Evolutionary conservation across 768 basidiomycete genomes (phyloP).

Genomic region (Boletus rubescentipes): DNA sequence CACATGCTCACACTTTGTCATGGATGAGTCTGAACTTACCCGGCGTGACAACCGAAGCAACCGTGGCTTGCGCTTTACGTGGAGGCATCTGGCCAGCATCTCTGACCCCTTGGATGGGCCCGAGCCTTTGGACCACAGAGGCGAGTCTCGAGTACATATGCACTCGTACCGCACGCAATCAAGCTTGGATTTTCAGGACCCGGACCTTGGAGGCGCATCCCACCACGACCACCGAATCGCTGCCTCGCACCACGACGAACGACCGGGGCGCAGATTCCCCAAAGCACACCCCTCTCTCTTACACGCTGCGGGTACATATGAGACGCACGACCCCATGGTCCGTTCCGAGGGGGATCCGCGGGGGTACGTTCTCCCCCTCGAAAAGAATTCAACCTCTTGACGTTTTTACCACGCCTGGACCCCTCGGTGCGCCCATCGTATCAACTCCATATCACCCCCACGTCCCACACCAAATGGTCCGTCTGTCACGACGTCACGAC

Average conservation of each 20-base stretch:
- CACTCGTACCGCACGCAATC: not conserved
- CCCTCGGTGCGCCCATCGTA: not conserved
- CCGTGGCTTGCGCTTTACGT: not conserved
- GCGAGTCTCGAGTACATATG: not conserved
- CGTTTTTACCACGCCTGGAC: not conserved
- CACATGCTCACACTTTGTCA: not conserved
- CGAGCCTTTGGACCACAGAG: not conserved
- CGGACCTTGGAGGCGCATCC: too few species aligned
- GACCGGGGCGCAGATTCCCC: not conserved
- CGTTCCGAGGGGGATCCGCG: slow-evolving; percentile 9
- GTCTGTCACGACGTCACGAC: too few species aligned
- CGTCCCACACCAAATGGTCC: not conserved
- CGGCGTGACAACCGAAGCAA: not conserved
- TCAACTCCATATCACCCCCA: not conserved
- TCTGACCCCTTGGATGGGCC: not conserved
- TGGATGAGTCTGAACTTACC: not conserved
- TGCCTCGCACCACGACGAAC: not conserved
- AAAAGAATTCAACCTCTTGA: not conserved
- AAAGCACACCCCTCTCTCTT: not conserved
- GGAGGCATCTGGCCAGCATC: not conserved
- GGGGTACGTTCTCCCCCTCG: not conserved
- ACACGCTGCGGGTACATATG: not conserved
- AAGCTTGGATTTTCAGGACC: not conserved
- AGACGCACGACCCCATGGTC: not conserved
- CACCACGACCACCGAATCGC: too few species aligned